phyloP scores from a whole-genome alignment of 163 green algal species.

The Scenedesmus sp. region DNA sequence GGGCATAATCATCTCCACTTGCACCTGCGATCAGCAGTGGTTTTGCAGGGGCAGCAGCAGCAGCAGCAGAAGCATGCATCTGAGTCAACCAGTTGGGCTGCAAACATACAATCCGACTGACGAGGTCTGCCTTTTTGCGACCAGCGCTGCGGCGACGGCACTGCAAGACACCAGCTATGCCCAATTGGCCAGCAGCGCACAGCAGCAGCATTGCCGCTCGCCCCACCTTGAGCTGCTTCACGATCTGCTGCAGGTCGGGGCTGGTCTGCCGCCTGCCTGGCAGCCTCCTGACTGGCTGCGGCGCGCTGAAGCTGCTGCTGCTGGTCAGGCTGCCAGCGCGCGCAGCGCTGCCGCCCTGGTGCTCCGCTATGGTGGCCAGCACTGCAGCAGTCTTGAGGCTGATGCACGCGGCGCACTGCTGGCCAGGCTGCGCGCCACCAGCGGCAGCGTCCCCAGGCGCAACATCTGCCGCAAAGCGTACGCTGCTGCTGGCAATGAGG shows the following conservation, averaged over 20 bases:
- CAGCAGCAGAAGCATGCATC: neutral
- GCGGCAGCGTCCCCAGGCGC: neutral
- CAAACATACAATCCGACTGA: neutral
- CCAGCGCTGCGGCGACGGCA: neutral
- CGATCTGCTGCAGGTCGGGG: constrained; percentile 11
- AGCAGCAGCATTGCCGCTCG: neutral
- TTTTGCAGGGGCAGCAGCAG: neutral
- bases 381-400: neutral
- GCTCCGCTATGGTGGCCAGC: neutral
- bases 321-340: neutral
- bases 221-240: constrained; percentile 48
- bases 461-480: neutral
- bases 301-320: neutral
- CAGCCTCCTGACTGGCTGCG: neutral
- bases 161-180: neutral
- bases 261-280: neutral
- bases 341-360: neutral
- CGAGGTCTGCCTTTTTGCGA: neutral
- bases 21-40: neutral
- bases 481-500: neutral
- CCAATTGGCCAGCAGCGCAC: too few species aligned
- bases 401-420: neutral
- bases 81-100: neutral
- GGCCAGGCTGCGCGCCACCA: neutral
- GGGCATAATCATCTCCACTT: constrained; percentile 58